Conservation (phyloP, 2,329 filamentous ascomycete genomes). For the Trichoderma simmonsii region DNA sequence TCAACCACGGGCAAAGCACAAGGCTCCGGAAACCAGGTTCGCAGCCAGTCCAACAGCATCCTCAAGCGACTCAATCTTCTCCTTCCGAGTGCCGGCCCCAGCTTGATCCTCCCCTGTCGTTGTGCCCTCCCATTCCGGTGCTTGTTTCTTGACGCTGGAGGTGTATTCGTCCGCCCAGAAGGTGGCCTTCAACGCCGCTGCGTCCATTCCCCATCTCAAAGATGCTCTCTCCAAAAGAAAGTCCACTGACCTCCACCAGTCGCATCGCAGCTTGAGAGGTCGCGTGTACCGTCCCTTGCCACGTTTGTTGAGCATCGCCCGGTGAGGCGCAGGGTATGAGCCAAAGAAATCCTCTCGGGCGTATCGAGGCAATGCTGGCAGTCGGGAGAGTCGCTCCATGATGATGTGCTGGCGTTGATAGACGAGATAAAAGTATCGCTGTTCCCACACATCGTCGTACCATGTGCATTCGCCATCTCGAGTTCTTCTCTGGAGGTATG, state of each 20-base stretch:
- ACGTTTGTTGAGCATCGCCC: background rate
- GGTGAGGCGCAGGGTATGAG: background rate
- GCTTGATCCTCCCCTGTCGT: background rate
- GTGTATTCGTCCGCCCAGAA: slow-evolving; percentile 14
- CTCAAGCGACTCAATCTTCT: slow-evolving; percentile 2
- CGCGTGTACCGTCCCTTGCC: slow-evolving; percentile 3
- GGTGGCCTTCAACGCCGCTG: background rate
- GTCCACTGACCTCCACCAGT: slow-evolving; percentile 21
- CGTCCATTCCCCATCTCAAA: background rate
- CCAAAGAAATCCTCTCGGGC: slow-evolving; percentile 16
- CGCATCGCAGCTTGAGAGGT: slow-evolving; percentile 13
- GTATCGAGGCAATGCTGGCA: slow-evolving; percentile 1
- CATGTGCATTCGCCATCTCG: slow-evolving; percentile 11
- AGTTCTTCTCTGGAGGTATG: slow-evolving; percentile 8
- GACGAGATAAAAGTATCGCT: slow-evolving; percentile 26
- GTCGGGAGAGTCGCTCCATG: background rate
- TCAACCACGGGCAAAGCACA: background rate
- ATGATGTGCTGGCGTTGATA: slow-evolving; percentile 23
- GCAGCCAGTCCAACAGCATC: background rate
- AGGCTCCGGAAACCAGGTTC: background rate
- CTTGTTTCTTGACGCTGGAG: background rate
- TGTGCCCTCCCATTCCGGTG: background rate
- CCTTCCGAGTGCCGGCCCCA: background rate
- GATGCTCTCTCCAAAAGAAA: slow-evolving; percentile 18
- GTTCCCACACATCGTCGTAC: slow-evolving; percentile 25